These are phyloP conservation scores for Paracoccidioides brasiliensis DNA, from an alignment of 2,329 filamentous ascomycete genomes.

Conservation along the genomic window DNA sequence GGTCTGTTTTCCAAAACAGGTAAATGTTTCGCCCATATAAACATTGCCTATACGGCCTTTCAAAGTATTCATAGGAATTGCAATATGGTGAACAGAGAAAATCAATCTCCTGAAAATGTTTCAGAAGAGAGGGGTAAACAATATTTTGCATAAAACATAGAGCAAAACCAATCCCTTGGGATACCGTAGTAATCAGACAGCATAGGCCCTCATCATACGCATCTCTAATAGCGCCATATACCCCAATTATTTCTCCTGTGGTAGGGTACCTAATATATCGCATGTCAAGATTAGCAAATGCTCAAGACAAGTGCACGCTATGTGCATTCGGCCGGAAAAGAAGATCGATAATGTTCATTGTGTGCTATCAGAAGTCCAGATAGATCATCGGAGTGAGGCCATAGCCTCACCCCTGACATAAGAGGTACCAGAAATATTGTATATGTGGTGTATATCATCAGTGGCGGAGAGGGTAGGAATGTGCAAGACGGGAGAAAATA, in stretches of 20 bases:
- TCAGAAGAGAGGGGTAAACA: not conserved
- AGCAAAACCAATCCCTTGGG: not conserved
- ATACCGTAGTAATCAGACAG: not conserved
- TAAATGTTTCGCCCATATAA: not conserved
- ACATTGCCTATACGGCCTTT: not conserved
- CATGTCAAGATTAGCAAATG: not conserved
- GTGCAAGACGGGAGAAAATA: conserved; percentile 26
- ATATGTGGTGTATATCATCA: conserved; percentile 55
- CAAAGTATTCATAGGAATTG: not conserved
- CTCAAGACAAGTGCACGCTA: not conserved
- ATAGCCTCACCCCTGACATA: conserved; percentile 51
- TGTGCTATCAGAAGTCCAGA: conserved; percentile 58
- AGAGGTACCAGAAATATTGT: conserved; percentile 79
- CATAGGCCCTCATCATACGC: not conserved
- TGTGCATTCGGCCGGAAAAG: not conserved
- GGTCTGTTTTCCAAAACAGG: not conserved
- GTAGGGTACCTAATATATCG: not conserved
- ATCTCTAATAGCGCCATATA: not conserved
- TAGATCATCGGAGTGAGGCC: conserved; percentile 54
- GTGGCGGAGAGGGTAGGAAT: conserved; percentile 14
- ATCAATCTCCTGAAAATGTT: not conserved
- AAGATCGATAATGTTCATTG: not conserved
- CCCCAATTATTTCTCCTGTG: too few species aligned
- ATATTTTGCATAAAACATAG: not conserved
- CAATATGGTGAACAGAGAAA: not conserved